Base-by-base conservation (phyloP, 495 filamentous ascomycete genomes). In the Venustampulla echinocandica region DNA sequence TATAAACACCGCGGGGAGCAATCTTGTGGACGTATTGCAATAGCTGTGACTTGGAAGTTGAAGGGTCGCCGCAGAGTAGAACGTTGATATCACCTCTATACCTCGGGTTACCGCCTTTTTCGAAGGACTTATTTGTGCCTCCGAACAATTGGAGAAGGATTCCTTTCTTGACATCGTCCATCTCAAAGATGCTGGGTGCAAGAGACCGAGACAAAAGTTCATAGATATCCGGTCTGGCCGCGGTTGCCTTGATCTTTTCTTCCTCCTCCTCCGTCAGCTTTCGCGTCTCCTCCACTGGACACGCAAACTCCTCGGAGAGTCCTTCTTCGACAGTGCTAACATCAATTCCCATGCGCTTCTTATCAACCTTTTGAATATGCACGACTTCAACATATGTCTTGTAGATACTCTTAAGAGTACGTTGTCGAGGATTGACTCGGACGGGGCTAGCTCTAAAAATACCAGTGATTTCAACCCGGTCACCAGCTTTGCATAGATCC, bases 111-210 rank as follows among this genome's bases (percentile, higher is more conserved):
- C 89, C 92, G 38, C 92, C 92, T 64, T 95, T 95, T 55, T 96
- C 82, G 62, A 98, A 98, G 0, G 84, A 81, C 65, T 98, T 98
- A 69, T 98, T 98, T n/a, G 92, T 96, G 20, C 92, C 92, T 13
- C 92, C 93, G 59, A 98, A 98, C 37, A 98, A 73, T 57, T 98
- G 92, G 2, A 98, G 79, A 10, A 98, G 70, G 46, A 98, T 94
- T 21, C 92, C 92, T 63, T 98, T 98, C 75, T 97, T 97, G 27
- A 97, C 87, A 61, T 99, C 92, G 49, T 97, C 93, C 85, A 92
- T 87, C 62, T 99, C 92, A 67, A 93, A 97, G 54, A 99, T 77
- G 49, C 87, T 95, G 15, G 92, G 92, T 1, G 93, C 93, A 18
- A 99, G 67, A 0, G 92, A 97, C 11, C 92, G 81, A 15, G 93